Percentiles rank a stretch among this genome's conserved stretches.
phyloP scores from a whole-genome alignment of 768 basidiomycete species.

The Piloderma croceum region DNA sequence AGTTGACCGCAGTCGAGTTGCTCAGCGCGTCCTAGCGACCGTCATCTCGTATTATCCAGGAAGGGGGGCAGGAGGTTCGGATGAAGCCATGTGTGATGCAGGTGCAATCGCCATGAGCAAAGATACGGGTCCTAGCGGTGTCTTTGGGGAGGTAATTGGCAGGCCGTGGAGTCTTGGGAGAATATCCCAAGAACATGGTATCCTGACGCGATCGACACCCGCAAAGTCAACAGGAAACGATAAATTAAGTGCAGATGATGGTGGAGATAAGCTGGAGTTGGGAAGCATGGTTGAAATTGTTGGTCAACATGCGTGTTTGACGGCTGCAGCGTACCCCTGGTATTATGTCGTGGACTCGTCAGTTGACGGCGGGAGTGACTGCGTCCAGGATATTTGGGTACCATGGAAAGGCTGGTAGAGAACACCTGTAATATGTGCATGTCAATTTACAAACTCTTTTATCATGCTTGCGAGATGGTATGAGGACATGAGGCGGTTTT shows the following conservation, averaged over 20 bases:
- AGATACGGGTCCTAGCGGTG: slow-evolving; percentile 69
- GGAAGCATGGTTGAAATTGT: slow-evolving; percentile 68
- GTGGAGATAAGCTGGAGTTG: slow-evolving; percentile 35
- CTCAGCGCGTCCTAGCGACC: slow-evolving; percentile 64
- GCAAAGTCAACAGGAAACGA: slow-evolving; percentile 6
- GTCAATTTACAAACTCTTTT: not conserved
- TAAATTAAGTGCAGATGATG: slow-evolving; percentile 13
- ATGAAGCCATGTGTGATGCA: slow-evolving; percentile 80
- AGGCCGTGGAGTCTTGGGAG: slow-evolving; percentile 58
- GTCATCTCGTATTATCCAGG: slow-evolving; percentile 79
- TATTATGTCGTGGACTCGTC: slow-evolving; percentile 75
- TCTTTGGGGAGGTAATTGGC: slow-evolving; percentile 68
- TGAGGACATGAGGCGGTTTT: too few species aligned
- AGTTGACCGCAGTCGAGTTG: slow-evolving; percentile 48
- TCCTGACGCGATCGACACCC: slow-evolving; percentile 42
- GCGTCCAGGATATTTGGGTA: slow-evolving; percentile 78
- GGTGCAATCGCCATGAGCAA: slow-evolving; percentile 86
- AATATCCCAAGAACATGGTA: slow-evolving; percentile 78
- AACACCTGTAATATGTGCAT: not conserved
- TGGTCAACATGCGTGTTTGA: slow-evolving; percentile 84
- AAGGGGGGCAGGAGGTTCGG: slow-evolving; percentile 51
- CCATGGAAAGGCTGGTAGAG: slow-evolving; percentile 86
- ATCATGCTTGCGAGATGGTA: too few species aligned
- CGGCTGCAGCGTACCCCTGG: slow-evolving; percentile 75
- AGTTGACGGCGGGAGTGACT: slow-evolving; percentile 38